phyloP scores from a whole-genome alignment of 2,329 filamentous ascomycete genomes.

The Pestalotiopsis sp. region DNA sequence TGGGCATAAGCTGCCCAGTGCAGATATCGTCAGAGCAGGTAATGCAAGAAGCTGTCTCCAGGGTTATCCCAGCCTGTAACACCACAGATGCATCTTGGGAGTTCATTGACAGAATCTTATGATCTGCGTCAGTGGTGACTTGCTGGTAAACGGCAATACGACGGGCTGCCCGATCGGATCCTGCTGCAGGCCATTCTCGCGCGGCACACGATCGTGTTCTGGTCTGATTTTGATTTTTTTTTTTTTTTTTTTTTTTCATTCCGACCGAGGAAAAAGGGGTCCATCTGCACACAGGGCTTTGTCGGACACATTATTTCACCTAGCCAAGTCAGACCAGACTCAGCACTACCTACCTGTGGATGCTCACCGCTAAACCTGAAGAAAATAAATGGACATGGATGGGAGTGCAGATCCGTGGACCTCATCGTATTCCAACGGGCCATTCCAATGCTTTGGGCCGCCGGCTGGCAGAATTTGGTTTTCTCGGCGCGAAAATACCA shows the following conservation, averaged over 20 bases:
- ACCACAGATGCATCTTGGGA: background rate
- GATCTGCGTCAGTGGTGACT: background rate
- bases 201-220: background rate
- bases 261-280: background rate
- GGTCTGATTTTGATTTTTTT: background rate
- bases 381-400: background rate
- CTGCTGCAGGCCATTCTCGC: background rate
- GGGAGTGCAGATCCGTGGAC: constrained; percentile 4
- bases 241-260: background rate
- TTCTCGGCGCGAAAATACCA: background rate
- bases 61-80: background rate
- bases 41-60: background rate
- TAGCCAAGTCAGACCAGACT: background rate
- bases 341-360: background rate
- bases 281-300: background rate
- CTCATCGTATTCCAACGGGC: constrained; percentile 4
- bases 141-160: background rate
- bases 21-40: constrained; percentile 1
- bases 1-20: background rate
- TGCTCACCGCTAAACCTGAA: constrained; percentile 10
- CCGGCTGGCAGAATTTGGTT: no score
- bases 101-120: background rate
- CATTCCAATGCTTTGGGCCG: background rate
- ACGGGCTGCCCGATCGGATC: background rate
- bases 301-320: background rate